Evolutionary conservation across 805 yeast species (phyloP), one percentile per base, ranked within the genome.

Genomic region (Jamesozyma hellenica): DNA sequence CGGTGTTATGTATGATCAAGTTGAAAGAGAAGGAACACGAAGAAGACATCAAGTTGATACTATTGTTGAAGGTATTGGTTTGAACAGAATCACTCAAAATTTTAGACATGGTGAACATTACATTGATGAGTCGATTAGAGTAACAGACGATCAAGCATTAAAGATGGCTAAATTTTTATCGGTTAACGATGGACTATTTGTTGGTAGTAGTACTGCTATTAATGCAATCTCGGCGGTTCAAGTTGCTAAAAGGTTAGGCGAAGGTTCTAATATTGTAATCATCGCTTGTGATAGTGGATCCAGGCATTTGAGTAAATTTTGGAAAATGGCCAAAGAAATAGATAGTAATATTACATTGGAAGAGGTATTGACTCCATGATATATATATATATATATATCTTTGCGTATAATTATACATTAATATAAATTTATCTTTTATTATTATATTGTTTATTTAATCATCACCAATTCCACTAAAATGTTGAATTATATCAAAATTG

Each of bases 31-130:
- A 63, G 98, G 98, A 1, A 83, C 92, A 0, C 69, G 97, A 50
- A 71, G 96, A 55, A 67, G 98, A 49, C 97, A 92, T 59, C 98
- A 90, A 61, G 97, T 90, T 2, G 98, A 90, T 59, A 92, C 97
- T 0, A 55, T 88, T 2, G 79, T 90, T 3, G 98, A 90, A 60
- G 98, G 98, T 0, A 82, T 90, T 23, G 98, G 98, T 0, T 63
- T 90, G 42, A 92, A 86, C 51, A 67, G 98, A 46, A 65, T 92
- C 19, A 90, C 98, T 0, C 72, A 74, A 52, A 90, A 90, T 58
- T 84, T 90, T 58, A 62, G 68, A 34, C 72, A 70, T 36, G 97
- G 86, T 2, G 86, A 83, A 49, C 54, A 60, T 1, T 70, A 59
- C 42, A 77, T 90, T 12, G 94, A 86, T 55, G 88, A 79, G 45